These are phyloP conservation scores for Blepharisma undulans DNA, from an alignment of 169 alveolate species.

Conservation along the genomic window DNA sequence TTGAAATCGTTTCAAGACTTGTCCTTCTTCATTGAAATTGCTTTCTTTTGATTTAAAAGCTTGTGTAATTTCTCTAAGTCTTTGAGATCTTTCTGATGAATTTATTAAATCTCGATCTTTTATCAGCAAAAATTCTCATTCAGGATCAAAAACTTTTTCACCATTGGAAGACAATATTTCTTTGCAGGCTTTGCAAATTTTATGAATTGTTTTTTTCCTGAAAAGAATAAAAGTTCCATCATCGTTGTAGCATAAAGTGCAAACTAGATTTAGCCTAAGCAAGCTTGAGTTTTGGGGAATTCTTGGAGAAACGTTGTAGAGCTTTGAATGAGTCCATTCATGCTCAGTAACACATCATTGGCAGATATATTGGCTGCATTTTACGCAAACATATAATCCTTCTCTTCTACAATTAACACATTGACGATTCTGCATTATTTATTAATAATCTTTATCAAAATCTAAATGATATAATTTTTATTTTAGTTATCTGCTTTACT, in stretches of 20 bases:
- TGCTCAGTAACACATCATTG: not conserved
- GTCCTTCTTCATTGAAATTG: not conserved
- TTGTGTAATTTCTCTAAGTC: not conserved
- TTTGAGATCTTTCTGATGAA: not conserved
- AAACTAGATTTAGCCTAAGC: not conserved
- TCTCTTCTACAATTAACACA: not conserved
- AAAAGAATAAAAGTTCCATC: not conserved
- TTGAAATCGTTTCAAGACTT: not conserved
- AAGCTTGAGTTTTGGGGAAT: not conserved
- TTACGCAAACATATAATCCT: not conserved
- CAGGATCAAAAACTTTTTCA: not conserved
- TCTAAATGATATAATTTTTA: too few relatives aligned
- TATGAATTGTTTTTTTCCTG: not conserved
- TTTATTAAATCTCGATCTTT: not conserved
- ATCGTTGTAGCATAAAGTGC: not conserved
- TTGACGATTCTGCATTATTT: not conserved
- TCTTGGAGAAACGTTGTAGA: not conserved
- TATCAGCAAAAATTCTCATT: not conserved
- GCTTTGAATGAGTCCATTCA: not conserved
- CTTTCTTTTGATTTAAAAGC: not conserved
- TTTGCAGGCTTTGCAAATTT: not conserved
- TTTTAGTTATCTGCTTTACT: too few relatives aligned
- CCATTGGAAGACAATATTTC: not conserved
- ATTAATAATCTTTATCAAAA: too few relatives aligned
- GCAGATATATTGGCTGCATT: not conserved